These are phyloP conservation scores for Carex parvula DNA, from an alignment of 176 grass and related monocot species.

Conservation along the genomic window DNA sequence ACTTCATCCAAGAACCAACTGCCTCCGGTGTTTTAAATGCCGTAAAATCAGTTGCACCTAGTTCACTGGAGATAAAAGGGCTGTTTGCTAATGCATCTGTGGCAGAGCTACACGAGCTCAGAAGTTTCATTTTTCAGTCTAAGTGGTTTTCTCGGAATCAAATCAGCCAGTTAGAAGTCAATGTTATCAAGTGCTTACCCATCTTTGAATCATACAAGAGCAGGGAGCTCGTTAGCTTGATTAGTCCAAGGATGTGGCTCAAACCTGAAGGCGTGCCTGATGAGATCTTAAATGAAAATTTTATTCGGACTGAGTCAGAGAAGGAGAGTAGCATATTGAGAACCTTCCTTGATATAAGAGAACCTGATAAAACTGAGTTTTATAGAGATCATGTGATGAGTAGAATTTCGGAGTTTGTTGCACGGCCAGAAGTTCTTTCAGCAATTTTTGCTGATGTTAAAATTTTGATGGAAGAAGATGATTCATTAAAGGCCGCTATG, in stretches of 20 bases:
- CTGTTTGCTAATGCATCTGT: constrained; percentile 52
- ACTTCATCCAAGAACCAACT: constrained; percentile 77
- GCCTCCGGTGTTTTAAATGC: constrained; percentile 87
- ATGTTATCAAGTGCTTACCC: constrained; percentile 67
- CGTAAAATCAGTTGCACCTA: constrained; percentile 58
- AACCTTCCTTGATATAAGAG: constrained; percentile 62
- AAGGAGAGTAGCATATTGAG: constrained; percentile 86
- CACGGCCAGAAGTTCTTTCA: constrained; percentile 65
- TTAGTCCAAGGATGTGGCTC: constrained; percentile 79
- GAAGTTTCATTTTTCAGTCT: constrained; percentile 92
- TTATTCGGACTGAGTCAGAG: constrained; percentile 75
- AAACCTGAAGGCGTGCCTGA: constrained; percentile 87
- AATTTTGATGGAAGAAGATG: constrained; percentile 52
- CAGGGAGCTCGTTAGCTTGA: constrained; percentile 67
- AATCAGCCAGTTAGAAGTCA: constrained; percentile 49
- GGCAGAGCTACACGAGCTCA: constrained; percentile 84
- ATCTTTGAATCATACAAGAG: constrained; percentile 97
- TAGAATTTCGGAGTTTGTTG: constrained; percentile 80
- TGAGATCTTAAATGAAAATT: constrained; percentile 74
- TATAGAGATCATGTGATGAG: constrained; percentile 88
- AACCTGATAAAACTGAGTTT: constrained; percentile 79
- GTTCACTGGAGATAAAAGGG: constrained; percentile 44
- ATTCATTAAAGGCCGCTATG: constrained; percentile 42
- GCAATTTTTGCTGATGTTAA: constrained; percentile 78
- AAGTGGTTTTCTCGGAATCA: constrained; percentile 94